phyloP scores from a whole-genome alignment of 768 basidiomycete species.

The Boletus sp. region DNA sequence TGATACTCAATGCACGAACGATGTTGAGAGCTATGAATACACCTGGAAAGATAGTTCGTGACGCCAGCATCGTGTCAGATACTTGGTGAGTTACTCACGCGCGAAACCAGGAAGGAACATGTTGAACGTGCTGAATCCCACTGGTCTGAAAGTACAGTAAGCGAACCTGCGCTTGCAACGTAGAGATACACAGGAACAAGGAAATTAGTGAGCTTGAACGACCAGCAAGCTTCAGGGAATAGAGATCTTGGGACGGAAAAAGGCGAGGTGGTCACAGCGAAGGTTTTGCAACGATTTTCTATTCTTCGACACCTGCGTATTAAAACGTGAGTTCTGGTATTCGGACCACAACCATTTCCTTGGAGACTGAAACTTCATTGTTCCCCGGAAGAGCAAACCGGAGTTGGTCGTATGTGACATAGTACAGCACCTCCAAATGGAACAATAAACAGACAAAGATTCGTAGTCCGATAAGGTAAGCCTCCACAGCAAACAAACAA shows the following conservation, averaged over 20 bases:
- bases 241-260: not conserved
- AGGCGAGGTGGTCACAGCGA: not conserved
- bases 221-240: conserved; percentile 25
- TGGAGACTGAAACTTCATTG: conserved; percentile 27
- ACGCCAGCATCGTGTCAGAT: not conserved
- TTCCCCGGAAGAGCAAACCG: conserved; percentile 13
- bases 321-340: not conserved
- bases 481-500: conserved; percentile 13
- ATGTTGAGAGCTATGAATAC: conserved; percentile 76
- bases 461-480: conserved; percentile 14
- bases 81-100: conserved; percentile 15
- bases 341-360: conserved; percentile 13
- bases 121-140: not conserved
- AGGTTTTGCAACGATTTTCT: not conserved
- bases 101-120: conserved; percentile 30
- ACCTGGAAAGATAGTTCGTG: conserved; percentile 25
- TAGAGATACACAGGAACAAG: conserved; percentile 2
- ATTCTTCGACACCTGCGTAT: not conserved
- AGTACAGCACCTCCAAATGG: conserved; percentile 8
- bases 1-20: conserved; percentile 70
- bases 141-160: not conserved
- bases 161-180: conserved; percentile 22
- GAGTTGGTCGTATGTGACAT: conserved; percentile 3
- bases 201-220: conserved; percentile 13
- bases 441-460: conserved; percentile 23